phyloP scores from a whole-genome alignment of 495 filamentous ascomycete species.

The Durotheca rogersii region DNA sequence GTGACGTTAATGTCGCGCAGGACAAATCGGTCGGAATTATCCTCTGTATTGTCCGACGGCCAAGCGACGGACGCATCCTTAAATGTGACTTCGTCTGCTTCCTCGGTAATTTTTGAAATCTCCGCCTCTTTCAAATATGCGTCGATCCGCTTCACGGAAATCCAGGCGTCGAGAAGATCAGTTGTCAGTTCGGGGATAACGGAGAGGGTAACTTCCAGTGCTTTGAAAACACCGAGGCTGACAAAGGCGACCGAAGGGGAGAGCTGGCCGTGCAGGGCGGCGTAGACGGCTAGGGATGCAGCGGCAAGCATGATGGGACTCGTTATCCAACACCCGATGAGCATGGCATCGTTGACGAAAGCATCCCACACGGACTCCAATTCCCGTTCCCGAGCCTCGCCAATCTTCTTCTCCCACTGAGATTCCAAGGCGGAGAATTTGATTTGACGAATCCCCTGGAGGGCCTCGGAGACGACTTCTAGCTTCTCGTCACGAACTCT shows the following conservation, averaged over 20 bases:
- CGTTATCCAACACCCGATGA: conserved; percentile 69
- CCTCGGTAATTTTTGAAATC: conserved; percentile 56
- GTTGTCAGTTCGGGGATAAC: conserved; percentile 74
- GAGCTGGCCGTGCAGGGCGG: conserved; percentile 59
- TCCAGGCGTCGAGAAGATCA: conserved; percentile 66
- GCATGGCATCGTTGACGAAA: conserved; percentile 59
- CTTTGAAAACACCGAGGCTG: conserved; percentile 69
- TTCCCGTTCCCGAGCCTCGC: conserved; percentile 64
- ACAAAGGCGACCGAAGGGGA: conserved; percentile 80
- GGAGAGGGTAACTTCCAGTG: conserved; percentile 68
- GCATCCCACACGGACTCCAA: conserved; percentile 63
- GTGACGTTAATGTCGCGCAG: conserved; percentile 62
- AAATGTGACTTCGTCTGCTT: conserved; percentile 62
- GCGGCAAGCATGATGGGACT: conserved; percentile 74
- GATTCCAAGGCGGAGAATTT: conserved; percentile 83
- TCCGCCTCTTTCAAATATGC: conserved; percentile 69
- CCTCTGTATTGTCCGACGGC: conserved; percentile 57
- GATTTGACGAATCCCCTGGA: conserved; percentile 83
- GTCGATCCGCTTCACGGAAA: conserved; percentile 73
- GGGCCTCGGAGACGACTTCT: conserved; percentile 73
- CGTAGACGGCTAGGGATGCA: conserved; percentile 68
- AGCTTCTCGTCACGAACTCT: conserved; percentile 76
- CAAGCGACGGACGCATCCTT: conserved; percentile 72
- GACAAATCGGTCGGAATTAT: conserved; percentile 59
- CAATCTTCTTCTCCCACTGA: conserved; percentile 76